These are phyloP conservation scores for Aspergillus nanangensis DNA, from an alignment of 495 filamentous ascomycete species.

Conservation along the genomic window DNA sequence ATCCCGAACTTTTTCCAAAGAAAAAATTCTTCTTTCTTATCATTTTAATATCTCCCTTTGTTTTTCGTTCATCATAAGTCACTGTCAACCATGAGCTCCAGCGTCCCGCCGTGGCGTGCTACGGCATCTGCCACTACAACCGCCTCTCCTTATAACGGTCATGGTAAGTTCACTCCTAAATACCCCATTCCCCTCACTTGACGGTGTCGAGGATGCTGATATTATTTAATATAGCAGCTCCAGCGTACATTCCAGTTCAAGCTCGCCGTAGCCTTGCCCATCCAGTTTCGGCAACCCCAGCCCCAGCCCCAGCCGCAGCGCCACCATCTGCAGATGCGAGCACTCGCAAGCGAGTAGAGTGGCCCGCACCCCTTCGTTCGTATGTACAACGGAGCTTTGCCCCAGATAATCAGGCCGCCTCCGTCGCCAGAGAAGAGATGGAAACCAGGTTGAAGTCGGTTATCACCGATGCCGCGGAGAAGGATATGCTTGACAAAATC, in stretches of 20 bases:
- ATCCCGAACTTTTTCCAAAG: not conserved
- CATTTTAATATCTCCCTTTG: slow-evolving; percentile 7
- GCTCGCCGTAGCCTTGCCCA: slow-evolving; percentile 42
- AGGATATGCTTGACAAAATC: slow-evolving; percentile 58
- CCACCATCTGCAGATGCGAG: slow-evolving; percentile 16
- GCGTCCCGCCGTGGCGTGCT: slow-evolving; percentile 39
- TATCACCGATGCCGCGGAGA: slow-evolving; percentile 75
- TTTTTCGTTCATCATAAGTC: slow-evolving; percentile 9
- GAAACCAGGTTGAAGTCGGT: slow-evolving; percentile 78
- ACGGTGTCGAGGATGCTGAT: not conserved
- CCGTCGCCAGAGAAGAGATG: slow-evolving; percentile 64
- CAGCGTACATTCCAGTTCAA: slow-evolving; percentile 50
- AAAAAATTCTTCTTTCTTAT: not conserved
- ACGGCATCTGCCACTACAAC: slow-evolving; percentile 30
- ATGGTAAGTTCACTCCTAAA: slow-evolving; percentile 30
- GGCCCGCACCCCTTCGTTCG: slow-evolving; percentile 67
- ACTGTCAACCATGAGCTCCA: slow-evolving; percentile 33
- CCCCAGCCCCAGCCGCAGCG: slow-evolving; percentile 23
- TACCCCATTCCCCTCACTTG: not conserved
- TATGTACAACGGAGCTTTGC: slow-evolving; percentile 87
- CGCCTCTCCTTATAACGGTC: slow-evolving; percentile 16
- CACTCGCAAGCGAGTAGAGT: slow-evolving; percentile 52
- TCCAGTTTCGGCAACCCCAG: slow-evolving; percentile 18
- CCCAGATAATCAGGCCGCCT: slow-evolving; percentile 59
- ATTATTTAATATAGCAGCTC: slow-evolving; percentile 26